phyloP scores from a whole-genome alignment of 2,329 filamentous ascomycete genomes.

The Coniochaeta pulveracea region DNA sequence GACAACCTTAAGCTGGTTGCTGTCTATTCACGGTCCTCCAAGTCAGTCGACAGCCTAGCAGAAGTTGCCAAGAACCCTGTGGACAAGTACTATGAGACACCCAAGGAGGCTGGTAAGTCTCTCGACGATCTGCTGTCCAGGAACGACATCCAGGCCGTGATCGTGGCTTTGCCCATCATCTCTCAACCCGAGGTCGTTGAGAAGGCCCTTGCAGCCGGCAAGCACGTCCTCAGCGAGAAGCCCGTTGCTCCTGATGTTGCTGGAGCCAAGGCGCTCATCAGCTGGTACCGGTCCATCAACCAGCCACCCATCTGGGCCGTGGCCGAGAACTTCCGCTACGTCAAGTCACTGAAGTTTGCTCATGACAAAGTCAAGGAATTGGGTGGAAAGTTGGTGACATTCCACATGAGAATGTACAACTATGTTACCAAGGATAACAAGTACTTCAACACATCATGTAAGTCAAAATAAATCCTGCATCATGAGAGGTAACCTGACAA shows the following conservation, averaged over 20 bases:
- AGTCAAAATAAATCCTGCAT: conserved; percentile 5
- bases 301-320: conserved; percentile 39
- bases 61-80: conserved; percentile 15
- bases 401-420: conserved; percentile 28
- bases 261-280: conserved; percentile 13
- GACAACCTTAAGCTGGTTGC: conserved; percentile 45
- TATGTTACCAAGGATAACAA: conserved; percentile 30
- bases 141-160: conserved; percentile 41
- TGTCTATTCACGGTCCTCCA: conserved; percentile 52
- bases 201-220: conserved; percentile 49
- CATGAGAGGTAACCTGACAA: background rate
- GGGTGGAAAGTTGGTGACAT: conserved; percentile 18
- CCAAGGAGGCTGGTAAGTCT: conserved; percentile 26
- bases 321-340: conserved; percentile 65
- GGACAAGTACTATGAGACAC: conserved; percentile 48
- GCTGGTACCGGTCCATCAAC: conserved; percentile 18
- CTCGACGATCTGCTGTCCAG: conserved; percentile 41
- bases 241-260: conserved; percentile 47
- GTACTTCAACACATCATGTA: conserved; percentile 37
- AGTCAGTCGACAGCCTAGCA: conserved; percentile 37
- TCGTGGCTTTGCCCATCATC: conserved; percentile 52
- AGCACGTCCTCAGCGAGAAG: conserved; percentile 62
- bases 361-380: conserved; percentile 12
- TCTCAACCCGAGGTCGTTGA: conserved; percentile 47
- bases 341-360: conserved; percentile 17